Base-by-base conservation (phyloP, 805 yeast species). In the Kazachstania africana region DNA sequence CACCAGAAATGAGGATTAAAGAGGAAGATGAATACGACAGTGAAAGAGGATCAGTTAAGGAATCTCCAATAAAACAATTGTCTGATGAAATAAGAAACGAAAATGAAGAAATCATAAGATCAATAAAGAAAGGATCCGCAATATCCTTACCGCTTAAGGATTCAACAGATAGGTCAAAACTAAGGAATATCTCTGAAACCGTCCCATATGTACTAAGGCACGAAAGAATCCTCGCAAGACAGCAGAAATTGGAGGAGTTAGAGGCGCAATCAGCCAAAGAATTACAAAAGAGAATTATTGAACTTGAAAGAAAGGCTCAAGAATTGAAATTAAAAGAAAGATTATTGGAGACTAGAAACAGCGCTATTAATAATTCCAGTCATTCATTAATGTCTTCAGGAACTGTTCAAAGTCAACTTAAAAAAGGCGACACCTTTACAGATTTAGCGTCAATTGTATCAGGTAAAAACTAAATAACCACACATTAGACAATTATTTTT, bases 181-280 rank as follows among this genome's bases (percentile, higher is more conserved):
- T 81, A 41, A 66, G 93, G 49, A 80, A 76, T 48, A 74, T 81
- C 34, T 76, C 85, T 26, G 88, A 79, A 48, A 81, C 91, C 1
- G 82, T 81, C 16, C 93, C 93, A n/a, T 81, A 81, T 44, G 78
- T 79, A 21, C 60, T 81, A 39, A 70, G 82, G 50, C 88, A 80
- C 53, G 88, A 81, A 54, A 68, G 78, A 35, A 68, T 80, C 35
- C 57, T 74, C 41, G 77, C 78, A 32, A 75, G 81, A 53, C 87
- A 81, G 48, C 82, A 75, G 36, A 80, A 77, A 57, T 59, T 81
- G 31, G 87, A 80, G 50, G 84, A 80, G 44, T 58, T 81, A 57
- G 93, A 81, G 52, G 76, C 77, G 47, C 78, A 76, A 39, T 72
- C 81, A 33, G 91, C 88, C 1, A 68, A 67, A 47, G 88, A 79